phyloP scores from a whole-genome alignment of 129 eudicot genomes.

The Flaveria sonorensis region DNA sequence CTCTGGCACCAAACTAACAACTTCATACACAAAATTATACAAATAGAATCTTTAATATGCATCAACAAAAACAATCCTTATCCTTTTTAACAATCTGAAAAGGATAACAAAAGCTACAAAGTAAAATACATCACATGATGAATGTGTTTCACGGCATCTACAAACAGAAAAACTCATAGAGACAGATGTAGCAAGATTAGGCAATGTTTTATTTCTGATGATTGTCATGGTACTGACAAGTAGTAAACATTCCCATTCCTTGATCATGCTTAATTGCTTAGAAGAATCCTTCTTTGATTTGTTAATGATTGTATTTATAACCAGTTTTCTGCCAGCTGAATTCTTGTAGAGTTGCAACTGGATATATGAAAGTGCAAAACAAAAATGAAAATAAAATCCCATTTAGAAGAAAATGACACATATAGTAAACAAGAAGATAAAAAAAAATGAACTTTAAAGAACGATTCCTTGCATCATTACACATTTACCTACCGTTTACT shows the following conservation, averaged over 20 bases:
- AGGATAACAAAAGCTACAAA: neutral
- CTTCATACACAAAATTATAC: neutral
- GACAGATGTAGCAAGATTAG: neutral
- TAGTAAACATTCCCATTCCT: no score
- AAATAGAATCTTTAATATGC: neutral
- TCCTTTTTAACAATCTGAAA: slow-evolving; percentile 9
- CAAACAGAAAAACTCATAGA: no score
- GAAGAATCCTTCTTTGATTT: slow-evolving; percentile 13
- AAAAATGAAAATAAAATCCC: no score
- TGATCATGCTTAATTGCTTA: no score
- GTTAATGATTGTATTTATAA: neutral
- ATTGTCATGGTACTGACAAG: no score
- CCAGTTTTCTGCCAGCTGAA: neutral
- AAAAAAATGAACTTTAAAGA: neutral
- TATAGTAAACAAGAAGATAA: slow-evolving; percentile 26
- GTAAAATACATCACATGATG: neutral
- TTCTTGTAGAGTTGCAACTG: no score
- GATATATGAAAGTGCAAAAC: no score
- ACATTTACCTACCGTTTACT: slow-evolving; percentile 34
- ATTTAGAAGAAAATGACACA: neutral
- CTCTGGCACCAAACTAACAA: slow-evolving; percentile 16
- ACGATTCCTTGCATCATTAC: slow-evolving; percentile 14
- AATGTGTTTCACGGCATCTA: neutral
- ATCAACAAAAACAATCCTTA: neutral
- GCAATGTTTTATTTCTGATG: no score